Evolutionary conservation across 1,284 basidiomycete species (phyloP).

Genomic region (Mrakiaceae sp.): DNA sequence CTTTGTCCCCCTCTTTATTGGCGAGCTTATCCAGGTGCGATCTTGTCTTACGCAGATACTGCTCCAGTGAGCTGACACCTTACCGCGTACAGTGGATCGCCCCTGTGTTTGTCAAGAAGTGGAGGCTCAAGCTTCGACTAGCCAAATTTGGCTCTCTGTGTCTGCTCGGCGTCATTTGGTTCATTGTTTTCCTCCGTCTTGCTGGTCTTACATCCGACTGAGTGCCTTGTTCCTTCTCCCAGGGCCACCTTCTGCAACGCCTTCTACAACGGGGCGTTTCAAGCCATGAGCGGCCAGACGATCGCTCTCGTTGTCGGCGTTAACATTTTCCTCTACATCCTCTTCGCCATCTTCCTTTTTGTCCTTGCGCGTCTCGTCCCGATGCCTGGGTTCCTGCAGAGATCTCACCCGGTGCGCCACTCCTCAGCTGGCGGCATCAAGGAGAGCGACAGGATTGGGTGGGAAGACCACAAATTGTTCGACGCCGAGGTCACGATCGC

Average conservation of each 20-base stretch:
- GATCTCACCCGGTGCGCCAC: background rate
- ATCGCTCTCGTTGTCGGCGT: constrained; percentile 27
- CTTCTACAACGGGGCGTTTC: constrained; percentile 27
- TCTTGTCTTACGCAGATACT: background rate
- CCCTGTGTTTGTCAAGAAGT: constrained; percentile 20
- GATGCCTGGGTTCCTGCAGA: constrained; percentile 5
- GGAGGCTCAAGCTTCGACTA: constrained; percentile 20
- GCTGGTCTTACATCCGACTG: background rate
- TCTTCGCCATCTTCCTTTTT: constrained; percentile 25
- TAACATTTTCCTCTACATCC: constrained; percentile 22
- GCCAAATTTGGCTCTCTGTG: constrained; percentile 27
- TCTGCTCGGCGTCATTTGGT: constrained; percentile 29
- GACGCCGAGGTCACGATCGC: constrained; percentile 12
- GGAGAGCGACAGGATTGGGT: background rate
- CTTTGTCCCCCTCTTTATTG: constrained; percentile 27
- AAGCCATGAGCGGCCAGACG: constrained; percentile 23
- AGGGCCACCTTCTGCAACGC: constrained; percentile 29
- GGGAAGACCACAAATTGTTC: constrained; percentile 14
- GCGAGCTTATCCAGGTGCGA: constrained; percentile 24
- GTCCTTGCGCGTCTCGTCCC: constrained; percentile 21
- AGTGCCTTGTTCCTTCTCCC: background rate
- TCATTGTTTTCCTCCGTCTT: background rate
- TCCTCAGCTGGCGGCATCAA: background rate
- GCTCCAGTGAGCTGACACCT: no score
- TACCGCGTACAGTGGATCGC: constrained; percentile 6